Conservation (phyloP, 148 eudicot genomes). For the Polygonum aviculare region DNA sequence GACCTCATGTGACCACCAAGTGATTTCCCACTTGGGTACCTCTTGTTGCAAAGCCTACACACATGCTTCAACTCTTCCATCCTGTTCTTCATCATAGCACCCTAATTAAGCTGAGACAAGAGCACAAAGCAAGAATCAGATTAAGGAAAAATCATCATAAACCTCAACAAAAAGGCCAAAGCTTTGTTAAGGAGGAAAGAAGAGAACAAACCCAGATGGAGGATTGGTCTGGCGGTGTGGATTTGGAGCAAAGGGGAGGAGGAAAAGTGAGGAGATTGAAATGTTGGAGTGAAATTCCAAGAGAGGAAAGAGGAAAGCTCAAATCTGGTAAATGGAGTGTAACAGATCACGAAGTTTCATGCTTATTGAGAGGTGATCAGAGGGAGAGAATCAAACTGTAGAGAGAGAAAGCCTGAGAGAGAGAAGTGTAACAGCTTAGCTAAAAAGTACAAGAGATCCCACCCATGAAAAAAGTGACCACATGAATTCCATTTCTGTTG, state of each 20-base stretch:
- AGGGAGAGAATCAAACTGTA: background rate
- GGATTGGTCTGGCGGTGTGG: conserved; percentile 27
- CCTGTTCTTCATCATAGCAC: background rate
- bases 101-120: background rate
- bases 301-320: conserved; percentile 12
- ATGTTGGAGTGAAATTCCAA: conserved; percentile 26
- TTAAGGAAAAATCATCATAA: background rate
- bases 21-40: conserved; percentile 71
- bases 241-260: conserved; percentile 12
- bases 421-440: conserved; percentile 37
- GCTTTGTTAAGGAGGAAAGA: too few species aligned
- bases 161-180: background rate
- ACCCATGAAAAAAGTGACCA: conserved; percentile 35
- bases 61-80: conserved; percentile 32
- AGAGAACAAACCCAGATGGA: conserved; percentile 21
- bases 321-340: conserved; percentile 37
- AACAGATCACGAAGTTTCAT: conserved; percentile 49
- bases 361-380: conserved; percentile 25
- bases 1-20: conserved; percentile 88
- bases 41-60: conserved; percentile 55
- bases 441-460: conserved; percentile 40
- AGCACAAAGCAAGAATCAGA: background rate
- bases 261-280: background rate
- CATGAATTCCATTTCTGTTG: conserved; percentile 28
- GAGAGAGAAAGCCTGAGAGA: conserved; percentile 15